Evolutionary conservation across 2,329 filamentous ascomycete genomes (phyloP), one percentile per base, ranked within the genome.

Genomic region (Claviceps humidiphila): DNA sequence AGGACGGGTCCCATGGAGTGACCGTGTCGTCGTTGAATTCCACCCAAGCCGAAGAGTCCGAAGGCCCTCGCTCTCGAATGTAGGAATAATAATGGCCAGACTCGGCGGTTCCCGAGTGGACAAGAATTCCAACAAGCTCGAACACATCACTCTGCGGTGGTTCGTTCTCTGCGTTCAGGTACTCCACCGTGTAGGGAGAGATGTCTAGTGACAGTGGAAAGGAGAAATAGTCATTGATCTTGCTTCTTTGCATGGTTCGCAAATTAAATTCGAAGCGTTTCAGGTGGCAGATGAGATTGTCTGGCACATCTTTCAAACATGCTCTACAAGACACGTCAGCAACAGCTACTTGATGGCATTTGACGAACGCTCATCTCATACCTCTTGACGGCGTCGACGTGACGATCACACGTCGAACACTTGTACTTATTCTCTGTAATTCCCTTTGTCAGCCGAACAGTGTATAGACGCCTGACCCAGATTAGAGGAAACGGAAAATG

Each of bases 51-150:
- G 71, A 70, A 4, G 65, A 64, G 38, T 69, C 65, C 14, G 66
- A 68, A 16, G 70, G 74, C 20, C 87, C 81, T 17, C 89, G 79
- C 65, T 95, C 86, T 51, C 89, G 85, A 57, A 94, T 89, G 64
- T 89, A 97, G 0, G 91, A 97, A 68, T 96, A 97, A 69, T 98
- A 98, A 66, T 98, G 93, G 0, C 93, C 93, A 30, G 89, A 91
- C 63, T 96, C 89, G 13, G 91, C 89, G 2, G 87, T 95, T 16
- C 93, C 93, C 14, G 87, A 85, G 64, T 98, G 93, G 1, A 98
- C 89, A 17, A 98, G 80, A 46, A 98, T 81, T 2, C 93, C 93
- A n/a, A 95, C 90, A 3, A 98, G 77, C 66, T 96, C 89, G 61
- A 97, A 98, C 0, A 87, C 66, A 66, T 98, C 93, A 41, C 84